These are phyloP conservation scores for Lachancea mirantina DNA, from an alignment of 805 yeast species.

Conservation along the genomic window DNA sequence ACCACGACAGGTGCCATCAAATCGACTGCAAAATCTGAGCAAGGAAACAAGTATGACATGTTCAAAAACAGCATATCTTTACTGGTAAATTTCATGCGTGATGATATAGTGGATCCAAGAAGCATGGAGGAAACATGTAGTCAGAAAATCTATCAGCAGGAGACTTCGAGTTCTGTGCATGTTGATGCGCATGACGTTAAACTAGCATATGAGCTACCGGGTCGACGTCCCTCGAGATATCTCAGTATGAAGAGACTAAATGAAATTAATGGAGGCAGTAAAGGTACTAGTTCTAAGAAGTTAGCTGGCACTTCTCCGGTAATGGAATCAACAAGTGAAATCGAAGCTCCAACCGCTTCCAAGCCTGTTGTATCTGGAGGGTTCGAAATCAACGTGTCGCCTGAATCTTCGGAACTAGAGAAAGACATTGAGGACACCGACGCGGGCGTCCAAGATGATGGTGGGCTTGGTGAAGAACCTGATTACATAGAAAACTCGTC, in stretches of 20 bases:
- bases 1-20: constrained; percentile 19
- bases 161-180: neutral
- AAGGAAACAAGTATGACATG: constrained; percentile 22
- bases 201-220: neutral
- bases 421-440: constrained; percentile 14
- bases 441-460: constrained; percentile 17
- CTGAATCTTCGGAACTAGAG: too few relatives aligned
- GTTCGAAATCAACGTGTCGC: too few relatives aligned
- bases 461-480: constrained; percentile 18
- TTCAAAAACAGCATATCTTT: constrained; percentile 44
- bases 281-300: too few relatives aligned
- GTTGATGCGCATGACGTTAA: neutral
- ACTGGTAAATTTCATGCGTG: constrained; percentile 53
- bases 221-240: too few relatives aligned
- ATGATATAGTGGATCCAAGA: constrained; percentile 59
- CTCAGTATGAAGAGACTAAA: too few relatives aligned
- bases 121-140: constrained; percentile 50
- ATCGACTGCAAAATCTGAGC: constrained; percentile 8
- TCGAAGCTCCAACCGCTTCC: too few relatives aligned
- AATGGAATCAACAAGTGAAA: too few relatives aligned
- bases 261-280: too few relatives aligned
- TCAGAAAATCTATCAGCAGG: constrained; percentile 37
- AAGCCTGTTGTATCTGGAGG: too few relatives aligned
- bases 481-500: constrained; percentile 1
- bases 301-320: too few relatives aligned